Conservation (phyloP, 805 yeast species). For the Teunomyces tritomae region DNA sequence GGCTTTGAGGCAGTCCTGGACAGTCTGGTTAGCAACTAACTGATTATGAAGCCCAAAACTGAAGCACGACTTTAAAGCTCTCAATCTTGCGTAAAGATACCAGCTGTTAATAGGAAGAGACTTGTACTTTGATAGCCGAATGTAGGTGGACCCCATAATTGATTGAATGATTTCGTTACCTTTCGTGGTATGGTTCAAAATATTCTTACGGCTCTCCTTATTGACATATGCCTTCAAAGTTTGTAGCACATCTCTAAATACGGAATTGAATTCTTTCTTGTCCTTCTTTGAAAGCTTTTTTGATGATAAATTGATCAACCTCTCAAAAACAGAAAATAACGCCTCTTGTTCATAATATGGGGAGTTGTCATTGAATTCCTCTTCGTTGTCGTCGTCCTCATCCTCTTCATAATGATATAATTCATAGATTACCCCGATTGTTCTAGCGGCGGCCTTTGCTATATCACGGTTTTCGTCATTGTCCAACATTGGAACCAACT, state of each 20-base stretch:
- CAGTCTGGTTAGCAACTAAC: slow-evolving; percentile 34
- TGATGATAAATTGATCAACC: slow-evolving; percentile 50
- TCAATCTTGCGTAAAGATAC: slow-evolving; percentile 47
- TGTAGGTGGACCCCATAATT: slow-evolving; percentile 33
- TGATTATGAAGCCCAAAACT: slow-evolving; percentile 52
- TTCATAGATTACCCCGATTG: slow-evolving; percentile 57
- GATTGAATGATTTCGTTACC: slow-evolving; percentile 33
- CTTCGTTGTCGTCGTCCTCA: slow-evolving; percentile 36
- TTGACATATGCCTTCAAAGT: slow-evolving; percentile 45
- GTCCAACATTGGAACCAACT: slow-evolving; percentile 42
- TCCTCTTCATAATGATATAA: slow-evolving; percentile 44
- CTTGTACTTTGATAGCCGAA: slow-evolving; percentile 45
- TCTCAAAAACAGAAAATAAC: slow-evolving; percentile 37
- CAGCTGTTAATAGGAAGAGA: slow-evolving; percentile 49
- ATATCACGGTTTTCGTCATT: slow-evolving; percentile 43
- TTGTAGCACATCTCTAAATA: slow-evolving; percentile 55
- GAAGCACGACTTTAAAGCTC: slow-evolving; percentile 50
- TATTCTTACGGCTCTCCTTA: slow-evolving; percentile 31
- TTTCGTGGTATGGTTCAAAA: slow-evolving; percentile 32
- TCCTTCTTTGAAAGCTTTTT: slow-evolving; percentile 62
- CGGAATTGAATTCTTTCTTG: slow-evolving; percentile 55
- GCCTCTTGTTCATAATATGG: slow-evolving; percentile 57
- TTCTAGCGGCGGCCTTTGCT: slow-evolving; percentile 53
- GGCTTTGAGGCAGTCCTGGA: slow-evolving; percentile 36
- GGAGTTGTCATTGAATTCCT: slow-evolving; percentile 42